A percentile compares a stretch with the other conserved stretches of the same genome.
Evolutionary conservation across 2,329 filamentous ascomycete species (phyloP).

Genomic region (Ceratocystis ficicola): DNA sequence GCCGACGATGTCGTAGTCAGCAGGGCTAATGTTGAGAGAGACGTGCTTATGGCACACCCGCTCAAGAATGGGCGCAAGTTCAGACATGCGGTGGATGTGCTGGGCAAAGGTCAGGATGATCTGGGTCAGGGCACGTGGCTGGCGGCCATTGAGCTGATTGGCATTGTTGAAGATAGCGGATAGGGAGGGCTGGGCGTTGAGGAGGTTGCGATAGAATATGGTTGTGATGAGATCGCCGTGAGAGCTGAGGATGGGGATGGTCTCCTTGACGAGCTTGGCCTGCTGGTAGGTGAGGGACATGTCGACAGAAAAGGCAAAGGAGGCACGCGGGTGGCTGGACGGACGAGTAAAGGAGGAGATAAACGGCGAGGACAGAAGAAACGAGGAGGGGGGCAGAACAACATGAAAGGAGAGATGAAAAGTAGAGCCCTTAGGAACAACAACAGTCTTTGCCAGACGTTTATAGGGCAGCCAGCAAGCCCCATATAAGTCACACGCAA

Average conservation of each 20-base stretch:
- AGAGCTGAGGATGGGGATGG: slow-evolving; percentile 56
- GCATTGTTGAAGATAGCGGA: slow-evolving; percentile 59
- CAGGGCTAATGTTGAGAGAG: slow-evolving; percentile 54
- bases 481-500: too few relatives aligned
- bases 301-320: slow-evolving; percentile 21
- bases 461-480: too few relatives aligned
- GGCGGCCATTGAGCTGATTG: slow-evolving; percentile 55
- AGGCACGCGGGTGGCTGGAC: slow-evolving; percentile 15
- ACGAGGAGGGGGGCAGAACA: not conserved
- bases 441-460: too few relatives aligned
- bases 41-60: slow-evolving; percentile 68
- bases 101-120: slow-evolving; percentile 60
- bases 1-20: slow-evolving; percentile 60
- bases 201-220: slow-evolving; percentile 59
- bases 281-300: slow-evolving; percentile 51
- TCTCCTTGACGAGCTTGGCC: slow-evolving; percentile 61
- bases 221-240: slow-evolving; percentile 59
- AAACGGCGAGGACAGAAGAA: not conserved
- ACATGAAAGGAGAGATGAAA: not conserved
- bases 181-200: slow-evolving; percentile 51
- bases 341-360: slow-evolving; percentile 15
- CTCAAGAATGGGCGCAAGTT: slow-evolving; percentile 45
- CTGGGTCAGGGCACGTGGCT: slow-evolving; percentile 56
- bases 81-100: slow-evolving; percentile 57
- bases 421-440: not conserved